Percentiles rank a stretch among this genome's conserved stretches.
Evolutionary conservation across 2,329 filamentous ascomycete species (phyloP).

Genomic region (Lomentospora prolificans): DNA sequence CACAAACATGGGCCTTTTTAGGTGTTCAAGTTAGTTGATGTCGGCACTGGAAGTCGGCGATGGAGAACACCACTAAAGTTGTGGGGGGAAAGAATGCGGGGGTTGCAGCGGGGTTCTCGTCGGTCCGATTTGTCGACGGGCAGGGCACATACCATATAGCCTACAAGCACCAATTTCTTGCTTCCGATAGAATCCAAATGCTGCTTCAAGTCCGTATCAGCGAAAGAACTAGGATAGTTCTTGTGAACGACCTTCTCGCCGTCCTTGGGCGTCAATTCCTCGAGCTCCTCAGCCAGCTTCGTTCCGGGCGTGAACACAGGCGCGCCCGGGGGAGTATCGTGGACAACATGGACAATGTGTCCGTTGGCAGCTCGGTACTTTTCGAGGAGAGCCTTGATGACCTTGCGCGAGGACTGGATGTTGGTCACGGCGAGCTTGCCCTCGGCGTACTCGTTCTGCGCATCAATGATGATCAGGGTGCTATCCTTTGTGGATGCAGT

Average conservation of each 20-base stretch:
- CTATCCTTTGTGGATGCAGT: constrained; percentile 48
- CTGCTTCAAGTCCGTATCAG: constrained; percentile 47
- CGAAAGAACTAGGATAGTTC: constrained; percentile 48
- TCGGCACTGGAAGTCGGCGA: too few species aligned
- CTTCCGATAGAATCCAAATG: constrained; percentile 35
- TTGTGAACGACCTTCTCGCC: constrained; percentile 51
- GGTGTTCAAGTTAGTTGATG: not conserved
- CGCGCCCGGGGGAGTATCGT: constrained; percentile 48
- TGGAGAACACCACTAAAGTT: too few species aligned
- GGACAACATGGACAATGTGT: constrained; percentile 49
- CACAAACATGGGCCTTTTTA: constrained; percentile 52
- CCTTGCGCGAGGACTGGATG: constrained; percentile 40
- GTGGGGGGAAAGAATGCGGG: not conserved
- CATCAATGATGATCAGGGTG: constrained; percentile 58
- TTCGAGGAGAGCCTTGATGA: constrained; percentile 42
- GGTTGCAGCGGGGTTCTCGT: not conserved
- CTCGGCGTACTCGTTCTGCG: constrained; percentile 58
- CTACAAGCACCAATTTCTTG: constrained; percentile 52
- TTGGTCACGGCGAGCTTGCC: constrained; percentile 48
- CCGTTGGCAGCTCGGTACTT: constrained; percentile 46
- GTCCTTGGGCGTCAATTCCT: constrained; percentile 42
- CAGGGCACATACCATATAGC: constrained; percentile 40
- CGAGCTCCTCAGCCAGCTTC: constrained; percentile 48
- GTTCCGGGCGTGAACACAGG: constrained; percentile 58
- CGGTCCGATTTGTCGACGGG: not conserved